phyloP scores from a whole-genome alignment of 306 rosid genomes.

The Macrotyloma uniflorum region DNA sequence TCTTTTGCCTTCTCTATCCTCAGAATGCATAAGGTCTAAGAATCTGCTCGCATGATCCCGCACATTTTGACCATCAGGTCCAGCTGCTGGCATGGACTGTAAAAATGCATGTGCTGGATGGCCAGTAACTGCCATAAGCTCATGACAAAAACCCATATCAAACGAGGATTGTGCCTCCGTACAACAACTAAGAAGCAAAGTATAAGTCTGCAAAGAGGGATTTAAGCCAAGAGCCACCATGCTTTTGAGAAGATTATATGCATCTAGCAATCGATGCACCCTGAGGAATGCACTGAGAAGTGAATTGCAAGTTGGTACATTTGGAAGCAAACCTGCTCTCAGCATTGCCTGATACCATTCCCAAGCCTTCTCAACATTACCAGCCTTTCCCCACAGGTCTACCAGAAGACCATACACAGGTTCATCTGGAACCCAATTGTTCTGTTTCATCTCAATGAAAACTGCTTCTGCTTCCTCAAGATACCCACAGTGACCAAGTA shows the following conservation, averaged over 20 bases:
- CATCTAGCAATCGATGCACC: slow-evolving; percentile 73
- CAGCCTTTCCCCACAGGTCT: slow-evolving; percentile 96
- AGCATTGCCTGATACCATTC: slow-evolving; percentile 86
- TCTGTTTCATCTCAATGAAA: slow-evolving; percentile 75
- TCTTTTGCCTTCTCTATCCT: slow-evolving; percentile 94
- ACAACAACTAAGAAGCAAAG: slow-evolving; percentile 91
- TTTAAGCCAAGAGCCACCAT: slow-evolving; percentile 76
- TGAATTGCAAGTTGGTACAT: slow-evolving; percentile 93
- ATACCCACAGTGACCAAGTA: slow-evolving; percentile 91
- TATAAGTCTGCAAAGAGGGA: slow-evolving; percentile 90
- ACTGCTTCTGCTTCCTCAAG: slow-evolving; percentile 86
- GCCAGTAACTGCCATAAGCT: slow-evolving; percentile 78
- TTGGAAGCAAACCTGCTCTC: slow-evolving; percentile 80
- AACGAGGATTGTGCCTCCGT: slow-evolving; percentile 75
- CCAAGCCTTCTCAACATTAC: slow-evolving; percentile 91
- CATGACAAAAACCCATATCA: slow-evolving; percentile 73
- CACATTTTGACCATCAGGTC: slow-evolving; percentile 90
- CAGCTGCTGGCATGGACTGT: slow-evolving; percentile 82
- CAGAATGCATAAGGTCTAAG: slow-evolving; percentile 87
- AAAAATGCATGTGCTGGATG: slow-evolving; percentile 93
- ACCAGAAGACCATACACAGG: slow-evolving; percentile 94
- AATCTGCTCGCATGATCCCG: slow-evolving; percentile 73
- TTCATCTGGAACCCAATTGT: slow-evolving; percentile 89
- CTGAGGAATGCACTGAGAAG: slow-evolving; percentile 89
- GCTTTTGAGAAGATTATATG: slow-evolving; percentile 71